These are phyloP conservation scores for Lactarius hatsudake DNA, from an alignment of 768 basidiomycete genomes.

Conservation along the genomic window DNA sequence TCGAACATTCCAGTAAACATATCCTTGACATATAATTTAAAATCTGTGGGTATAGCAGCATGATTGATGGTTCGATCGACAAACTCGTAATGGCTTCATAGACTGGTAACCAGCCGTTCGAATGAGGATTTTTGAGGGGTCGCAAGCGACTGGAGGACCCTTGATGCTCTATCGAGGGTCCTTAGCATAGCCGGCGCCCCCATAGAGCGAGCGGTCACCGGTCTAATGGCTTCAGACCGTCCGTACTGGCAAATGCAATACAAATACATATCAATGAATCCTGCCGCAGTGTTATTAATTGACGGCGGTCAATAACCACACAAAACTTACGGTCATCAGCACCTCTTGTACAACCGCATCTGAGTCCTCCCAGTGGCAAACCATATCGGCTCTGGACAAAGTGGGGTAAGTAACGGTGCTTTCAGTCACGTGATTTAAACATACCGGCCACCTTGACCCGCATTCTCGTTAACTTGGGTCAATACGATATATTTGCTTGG, in stretches of 20 bases:
- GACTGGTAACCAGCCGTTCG: no score
- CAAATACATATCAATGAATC: constrained; percentile 69
- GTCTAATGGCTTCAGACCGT: constrained; percentile 35
- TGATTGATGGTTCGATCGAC: constrained; percentile 6
- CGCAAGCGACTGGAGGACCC: no score
- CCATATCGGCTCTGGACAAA: constrained; percentile 64
- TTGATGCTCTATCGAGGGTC: no score
- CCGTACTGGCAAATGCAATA: constrained; percentile 59
- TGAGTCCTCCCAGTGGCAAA: constrained; percentile 86
- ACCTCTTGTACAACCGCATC: constrained; percentile 78
- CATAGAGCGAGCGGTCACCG: no score
- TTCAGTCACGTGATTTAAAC: constrained; percentile 30
- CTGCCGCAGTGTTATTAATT: constrained; percentile 38
- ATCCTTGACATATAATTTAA: constrained; percentile 20
- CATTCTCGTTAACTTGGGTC: constrained; percentile 81
- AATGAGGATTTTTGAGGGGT: no score
- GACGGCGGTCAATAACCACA: constrained; percentile 16
- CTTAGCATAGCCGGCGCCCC: no score
- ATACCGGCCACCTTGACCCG: constrained; percentile 81
- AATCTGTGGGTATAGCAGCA: constrained; percentile 23
- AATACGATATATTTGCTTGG: constrained; percentile 83
- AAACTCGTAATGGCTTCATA: constrained; percentile 26
- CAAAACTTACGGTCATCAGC: constrained; percentile 64
- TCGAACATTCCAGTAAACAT: constrained; percentile 5
- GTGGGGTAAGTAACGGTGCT: not conserved